Conservation (phyloP, 768 basidiomycete genomes). For the Amanita jacksonii region DNA sequence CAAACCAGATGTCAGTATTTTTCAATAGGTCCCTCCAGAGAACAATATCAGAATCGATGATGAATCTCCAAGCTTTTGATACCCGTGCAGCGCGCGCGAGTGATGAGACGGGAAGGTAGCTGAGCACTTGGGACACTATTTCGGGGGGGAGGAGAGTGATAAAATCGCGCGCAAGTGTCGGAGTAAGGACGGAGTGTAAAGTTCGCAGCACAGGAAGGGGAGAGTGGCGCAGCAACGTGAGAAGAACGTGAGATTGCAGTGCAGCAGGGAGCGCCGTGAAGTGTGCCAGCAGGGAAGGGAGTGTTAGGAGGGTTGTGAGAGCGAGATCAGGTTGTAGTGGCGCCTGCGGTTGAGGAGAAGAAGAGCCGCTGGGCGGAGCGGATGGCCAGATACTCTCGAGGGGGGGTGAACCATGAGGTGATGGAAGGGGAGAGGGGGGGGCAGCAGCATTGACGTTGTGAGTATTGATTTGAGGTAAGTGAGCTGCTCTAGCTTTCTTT, state of each 20-base stretch:
- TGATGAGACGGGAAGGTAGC: conserved; percentile 72
- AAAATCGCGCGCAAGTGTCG: conserved; percentile 91
- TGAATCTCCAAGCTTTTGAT: conserved; percentile 81
- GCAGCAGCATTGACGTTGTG: conserved; percentile 64
- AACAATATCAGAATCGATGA: conserved; percentile 84
- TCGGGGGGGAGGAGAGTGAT: conserved; percentile 87
- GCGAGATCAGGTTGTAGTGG: conserved; percentile 78
- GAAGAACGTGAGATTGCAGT: conserved; percentile 87
- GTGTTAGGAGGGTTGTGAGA: conserved; percentile 74
- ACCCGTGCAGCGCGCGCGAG: conserved; percentile 86
- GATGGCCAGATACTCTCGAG: conserved; percentile 74
- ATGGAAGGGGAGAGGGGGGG: conserved; percentile 77
- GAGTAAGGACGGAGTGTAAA: conserved; percentile 79
- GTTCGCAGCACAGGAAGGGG: conserved; percentile 87
- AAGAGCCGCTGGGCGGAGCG: conserved; percentile 69
- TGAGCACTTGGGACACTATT: conserved; percentile 81
- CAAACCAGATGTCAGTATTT: conserved; percentile 82
- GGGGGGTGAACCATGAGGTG: conserved; percentile 76
- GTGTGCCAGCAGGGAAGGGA: conserved; percentile 74
- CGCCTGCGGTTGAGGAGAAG: conserved; percentile 57
- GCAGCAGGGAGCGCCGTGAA: conserved; percentile 73
- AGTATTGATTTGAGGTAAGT: conserved; percentile 50
- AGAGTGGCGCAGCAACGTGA: conserved; percentile 87
- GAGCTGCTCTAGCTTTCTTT: conserved; percentile 66
- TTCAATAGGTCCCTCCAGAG: conserved; percentile 86